Percentiles rank a stretch among this genome's conserved stretches.
phyloP scores from a whole-genome alignment of 768 basidiomycete species.

The Agaricus subrufescens region DNA sequence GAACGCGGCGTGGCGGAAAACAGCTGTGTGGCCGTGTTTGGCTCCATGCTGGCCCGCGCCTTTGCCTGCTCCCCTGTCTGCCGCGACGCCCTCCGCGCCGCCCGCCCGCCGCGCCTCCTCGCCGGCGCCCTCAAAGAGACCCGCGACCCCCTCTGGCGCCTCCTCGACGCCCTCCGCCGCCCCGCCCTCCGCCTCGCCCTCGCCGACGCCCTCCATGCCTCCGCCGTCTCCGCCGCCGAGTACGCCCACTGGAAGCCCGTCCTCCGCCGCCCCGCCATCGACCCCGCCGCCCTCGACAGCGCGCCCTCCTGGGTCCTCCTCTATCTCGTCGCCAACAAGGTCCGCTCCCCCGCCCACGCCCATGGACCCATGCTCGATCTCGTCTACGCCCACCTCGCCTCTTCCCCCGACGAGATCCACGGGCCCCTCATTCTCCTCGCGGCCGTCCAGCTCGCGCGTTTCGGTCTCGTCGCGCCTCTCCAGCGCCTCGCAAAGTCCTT shows the following conservation, averaged over 20 bases:
- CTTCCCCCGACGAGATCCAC: constrained; percentile 25
- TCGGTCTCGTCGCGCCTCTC: constrained; percentile 43
- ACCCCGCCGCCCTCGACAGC: neutral
- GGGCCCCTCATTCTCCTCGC: constrained; percentile 43
- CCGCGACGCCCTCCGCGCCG: too few species aligned
- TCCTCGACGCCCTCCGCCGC: constrained; percentile 30
- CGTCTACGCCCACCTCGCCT: constrained; percentile 32
- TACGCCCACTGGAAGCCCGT: constrained; percentile 35
- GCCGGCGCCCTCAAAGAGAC: constrained; percentile 29
- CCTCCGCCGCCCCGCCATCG: constrained; percentile 29
- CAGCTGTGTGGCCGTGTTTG: constrained; percentile 16
- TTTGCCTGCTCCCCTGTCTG: too few species aligned
- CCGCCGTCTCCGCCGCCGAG: constrained; percentile 29
- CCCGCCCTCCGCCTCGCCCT: constrained; percentile 20
- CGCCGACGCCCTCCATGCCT: constrained; percentile 24
- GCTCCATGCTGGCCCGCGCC: neutral
- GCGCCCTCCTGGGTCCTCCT: constrained; percentile 55
- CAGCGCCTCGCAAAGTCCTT: constrained; percentile 39
- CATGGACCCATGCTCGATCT: constrained; percentile 38
- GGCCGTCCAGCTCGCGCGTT: constrained; percentile 43
- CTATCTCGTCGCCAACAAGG: constrained; percentile 41
- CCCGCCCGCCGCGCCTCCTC: constrained; percentile 21
- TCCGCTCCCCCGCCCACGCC: constrained; percentile 42
- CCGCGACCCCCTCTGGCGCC: constrained; percentile 35
- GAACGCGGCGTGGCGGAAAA: constrained; percentile 13